These are phyloP conservation scores for Syzygium oleosum DNA, from an alignment of 345 rosid genomes.

Conservation along the genomic window DNA sequence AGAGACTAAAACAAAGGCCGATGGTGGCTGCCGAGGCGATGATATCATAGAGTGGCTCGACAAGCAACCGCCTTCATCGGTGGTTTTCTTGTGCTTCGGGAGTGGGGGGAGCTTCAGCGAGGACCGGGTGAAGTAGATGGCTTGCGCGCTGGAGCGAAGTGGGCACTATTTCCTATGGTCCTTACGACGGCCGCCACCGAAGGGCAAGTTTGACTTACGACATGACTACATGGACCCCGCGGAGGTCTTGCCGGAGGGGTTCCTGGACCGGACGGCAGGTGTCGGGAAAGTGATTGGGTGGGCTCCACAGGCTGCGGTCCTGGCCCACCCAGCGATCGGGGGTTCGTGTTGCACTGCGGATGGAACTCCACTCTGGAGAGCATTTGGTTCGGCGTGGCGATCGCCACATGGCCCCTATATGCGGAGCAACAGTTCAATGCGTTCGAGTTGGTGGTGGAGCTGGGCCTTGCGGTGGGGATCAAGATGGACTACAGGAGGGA, in stretches of 20 bases:
- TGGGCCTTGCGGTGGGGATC: background rate
- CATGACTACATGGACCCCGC: slow-evolving; percentile 5
- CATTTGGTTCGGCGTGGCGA: slow-evolving; percentile 43
- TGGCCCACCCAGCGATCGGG: slow-evolving; percentile 11
- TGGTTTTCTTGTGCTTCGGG: slow-evolving; percentile 66
- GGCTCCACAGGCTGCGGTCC: slow-evolving; percentile 27
- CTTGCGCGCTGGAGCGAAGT: slow-evolving; percentile 2
- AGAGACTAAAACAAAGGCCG: background rate
- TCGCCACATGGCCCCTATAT: slow-evolving; percentile 43
- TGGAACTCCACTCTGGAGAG: slow-evolving; percentile 56
- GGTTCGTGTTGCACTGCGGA: slow-evolving; percentile 56
- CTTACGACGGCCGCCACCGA: background rate
- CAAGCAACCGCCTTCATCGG: slow-evolving; percentile 37
- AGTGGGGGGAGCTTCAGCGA: slow-evolving; percentile 43
- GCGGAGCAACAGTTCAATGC: slow-evolving; percentile 53
- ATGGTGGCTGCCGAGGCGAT: background rate
- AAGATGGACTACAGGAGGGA: background rate
- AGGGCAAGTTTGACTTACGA: background rate
- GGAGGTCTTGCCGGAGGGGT: slow-evolving; percentile 36
- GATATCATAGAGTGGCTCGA: slow-evolving; percentile 37
- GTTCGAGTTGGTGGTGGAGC: slow-evolving; percentile 13
- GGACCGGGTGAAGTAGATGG: slow-evolving; percentile 24
- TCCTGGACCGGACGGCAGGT: slow-evolving; percentile 20
- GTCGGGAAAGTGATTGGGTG: slow-evolving; percentile 27
- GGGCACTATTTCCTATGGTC: slow-evolving; percentile 17